Evolutionary conservation across 495 filamentous ascomycete species (phyloP).

Genomic region (Cudoniella acicularis): DNA sequence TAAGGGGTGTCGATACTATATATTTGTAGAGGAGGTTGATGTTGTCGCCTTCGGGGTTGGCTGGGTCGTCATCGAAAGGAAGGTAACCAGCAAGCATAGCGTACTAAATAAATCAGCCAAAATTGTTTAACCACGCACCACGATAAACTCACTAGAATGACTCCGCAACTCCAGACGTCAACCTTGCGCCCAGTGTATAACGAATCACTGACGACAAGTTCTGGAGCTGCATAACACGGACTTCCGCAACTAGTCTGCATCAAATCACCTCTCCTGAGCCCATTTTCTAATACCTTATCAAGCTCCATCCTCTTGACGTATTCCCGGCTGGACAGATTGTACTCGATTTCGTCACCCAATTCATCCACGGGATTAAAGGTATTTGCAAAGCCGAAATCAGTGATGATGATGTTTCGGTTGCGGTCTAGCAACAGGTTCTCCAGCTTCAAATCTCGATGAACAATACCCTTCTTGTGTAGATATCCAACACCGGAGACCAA

Average conservation of each 20-base stretch:
- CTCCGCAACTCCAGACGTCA: constrained; percentile 98
- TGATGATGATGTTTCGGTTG: constrained; percentile 98
- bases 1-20: constrained; percentile 94
- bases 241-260: constrained; percentile 84
- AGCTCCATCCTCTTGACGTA: constrained; percentile 76
- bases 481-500: constrained; percentile 96
- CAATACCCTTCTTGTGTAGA: constrained; percentile 98
- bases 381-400: constrained; percentile 98
- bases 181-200: constrained; percentile 97
- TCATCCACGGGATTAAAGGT: constrained; percentile 90
- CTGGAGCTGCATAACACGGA: constrained; percentile 93
- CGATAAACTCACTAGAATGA: constrained; percentile 78
- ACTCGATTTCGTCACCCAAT: constrained; percentile 83
- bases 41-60: constrained; percentile 97
- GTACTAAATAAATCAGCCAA: constrained; percentile 59
- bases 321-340: constrained; percentile 78
- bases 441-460: constrained; percentile 95
- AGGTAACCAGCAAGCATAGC: constrained; percentile 98
- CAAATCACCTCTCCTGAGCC: constrained; percentile 63
- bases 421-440: constrained; percentile 95
- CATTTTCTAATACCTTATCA: constrained; percentile 57
- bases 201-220: constrained; percentile 96
- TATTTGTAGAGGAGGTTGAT: constrained; percentile 99
- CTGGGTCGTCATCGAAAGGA: constrained; percentile 98
- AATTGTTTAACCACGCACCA: constrained; percentile 1